Percentiles rank a stretch among this genome's conserved stretches.
Evolutionary conservation across 1,139 yeast species (phyloP).

Genomic region (Yamadazyma buinensis): DNA sequence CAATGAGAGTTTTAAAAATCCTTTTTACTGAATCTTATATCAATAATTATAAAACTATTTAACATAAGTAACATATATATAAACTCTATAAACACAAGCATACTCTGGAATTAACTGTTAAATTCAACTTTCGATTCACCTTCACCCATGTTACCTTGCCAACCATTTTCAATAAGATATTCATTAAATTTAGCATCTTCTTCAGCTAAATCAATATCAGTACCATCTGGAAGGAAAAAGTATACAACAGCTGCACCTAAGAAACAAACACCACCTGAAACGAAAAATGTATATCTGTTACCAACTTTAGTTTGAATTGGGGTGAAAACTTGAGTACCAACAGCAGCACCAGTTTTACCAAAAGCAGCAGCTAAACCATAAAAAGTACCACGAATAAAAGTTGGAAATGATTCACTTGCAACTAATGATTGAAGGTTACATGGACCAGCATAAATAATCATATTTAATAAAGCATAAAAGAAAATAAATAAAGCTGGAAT

Average conservation of each 20-base stretch:
- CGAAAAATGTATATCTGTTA: constrained; percentile 43
- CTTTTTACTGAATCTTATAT: too few relatives aligned
- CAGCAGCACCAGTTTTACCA: constrained; percentile 49
- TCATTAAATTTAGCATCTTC: constrained; percentile 63
- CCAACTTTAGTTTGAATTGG: constrained; percentile 37
- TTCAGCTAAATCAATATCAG: constrained; percentile 60
- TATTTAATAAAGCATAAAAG: constrained; percentile 46
- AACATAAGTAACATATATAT: too few relatives aligned
- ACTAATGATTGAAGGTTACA: constrained; percentile 71
- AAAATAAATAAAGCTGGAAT: constrained; percentile 44
- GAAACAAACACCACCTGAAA: constrained; percentile 70
- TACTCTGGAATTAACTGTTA: too few relatives aligned
- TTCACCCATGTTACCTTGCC: constrained; percentile 58
- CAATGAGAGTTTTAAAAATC: too few relatives aligned
- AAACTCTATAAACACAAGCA: too few relatives aligned
- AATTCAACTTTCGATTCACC: constrained; percentile 16
- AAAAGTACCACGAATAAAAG: constrained; percentile 69
- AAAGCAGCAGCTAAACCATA: constrained; percentile 48
- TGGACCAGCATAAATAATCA: constrained; percentile 68
- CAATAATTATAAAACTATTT: too few relatives aligned
- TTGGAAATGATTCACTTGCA: constrained; percentile 67
- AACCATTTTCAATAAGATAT: constrained; percentile 59
- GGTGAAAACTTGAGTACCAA: constrained; percentile 42
- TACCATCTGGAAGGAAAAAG: constrained; percentile 63
- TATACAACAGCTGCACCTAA: constrained; percentile 57